These are phyloP conservation scores for Vitis hybrid DNA, from an alignment of 177 flowering plant species.

Conservation along the genomic window DNA sequence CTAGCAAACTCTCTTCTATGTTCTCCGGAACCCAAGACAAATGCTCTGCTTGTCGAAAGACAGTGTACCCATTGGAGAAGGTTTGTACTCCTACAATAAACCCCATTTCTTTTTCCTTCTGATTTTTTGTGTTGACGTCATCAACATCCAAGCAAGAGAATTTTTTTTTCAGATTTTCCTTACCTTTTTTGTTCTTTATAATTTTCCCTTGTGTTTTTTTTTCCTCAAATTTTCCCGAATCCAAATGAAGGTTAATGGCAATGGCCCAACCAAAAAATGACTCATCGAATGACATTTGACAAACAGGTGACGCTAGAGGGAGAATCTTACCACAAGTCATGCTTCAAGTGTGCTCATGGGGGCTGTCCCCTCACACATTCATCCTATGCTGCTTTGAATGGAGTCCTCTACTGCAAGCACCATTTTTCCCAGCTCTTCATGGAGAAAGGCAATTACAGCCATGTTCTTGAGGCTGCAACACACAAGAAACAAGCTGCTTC, in stretches of 20 bases:
- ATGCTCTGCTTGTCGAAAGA: constrained; percentile 74
- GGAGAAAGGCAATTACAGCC: constrained; percentile 69
- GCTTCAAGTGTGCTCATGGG: constrained; percentile 72
- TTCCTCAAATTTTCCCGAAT: too few relatives aligned
- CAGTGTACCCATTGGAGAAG: constrained; percentile 84
- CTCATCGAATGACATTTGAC: background rate
- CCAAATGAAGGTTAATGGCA: too few relatives aligned
- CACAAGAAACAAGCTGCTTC: constrained; percentile 24
- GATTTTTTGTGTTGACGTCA: background rate
- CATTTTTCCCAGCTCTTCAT: constrained; percentile 73
- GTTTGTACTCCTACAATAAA: constrained; percentile 21
- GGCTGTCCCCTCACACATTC: constrained; percentile 73
- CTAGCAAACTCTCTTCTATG: constrained; percentile 72
- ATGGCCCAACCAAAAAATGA: too few relatives aligned
- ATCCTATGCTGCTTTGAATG: constrained; percentile 68
- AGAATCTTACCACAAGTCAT: constrained; percentile 61
- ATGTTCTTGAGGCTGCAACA: constrained; percentile 50
- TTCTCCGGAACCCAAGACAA: constrained; percentile 90
- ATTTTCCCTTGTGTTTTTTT: too few relatives aligned
- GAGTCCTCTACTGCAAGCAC: constrained; percentile 66
- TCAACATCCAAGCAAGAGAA: too few relatives aligned
- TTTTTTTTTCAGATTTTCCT: too few relatives aligned
- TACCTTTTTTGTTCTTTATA: too few relatives aligned
- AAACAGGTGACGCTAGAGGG: constrained; percentile 62
- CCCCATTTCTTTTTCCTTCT: background rate